phyloP scores from a whole-genome alignment of 805 yeast genomes.

The Saccharomycopsis amapae region DNA sequence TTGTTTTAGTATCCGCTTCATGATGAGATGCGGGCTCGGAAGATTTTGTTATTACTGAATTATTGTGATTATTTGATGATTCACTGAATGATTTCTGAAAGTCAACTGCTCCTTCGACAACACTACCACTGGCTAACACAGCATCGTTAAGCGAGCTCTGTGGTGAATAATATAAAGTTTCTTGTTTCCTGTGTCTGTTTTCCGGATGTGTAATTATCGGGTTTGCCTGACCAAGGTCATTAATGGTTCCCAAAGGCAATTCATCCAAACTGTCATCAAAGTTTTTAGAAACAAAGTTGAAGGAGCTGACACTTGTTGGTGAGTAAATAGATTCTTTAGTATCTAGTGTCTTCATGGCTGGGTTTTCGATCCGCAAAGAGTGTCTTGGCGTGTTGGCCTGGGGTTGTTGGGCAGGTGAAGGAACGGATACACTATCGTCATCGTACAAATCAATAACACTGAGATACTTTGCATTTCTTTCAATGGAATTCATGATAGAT shows the following conservation, averaged over 20 bases:
- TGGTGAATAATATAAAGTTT: slow-evolving; percentile 14
- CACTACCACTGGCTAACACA: too few relatives aligned
- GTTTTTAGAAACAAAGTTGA: slow-evolving; percentile 10
- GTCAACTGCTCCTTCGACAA: too few relatives aligned
- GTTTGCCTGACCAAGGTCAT: background rate
- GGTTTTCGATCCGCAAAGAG: background rate
- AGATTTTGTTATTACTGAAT: too few relatives aligned
- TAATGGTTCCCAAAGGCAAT: background rate
- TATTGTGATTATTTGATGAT: background rate
- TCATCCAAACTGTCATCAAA: slow-evolving; percentile 6
- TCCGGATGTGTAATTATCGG: too few relatives aligned
- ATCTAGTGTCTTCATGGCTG: background rate
- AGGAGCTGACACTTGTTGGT: slow-evolving; percentile 8
- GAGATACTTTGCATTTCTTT: slow-evolving; percentile 16
- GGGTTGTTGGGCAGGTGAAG: background rate
- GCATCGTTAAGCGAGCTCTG: slow-evolving; percentile 5
- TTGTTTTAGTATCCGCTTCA: too few relatives aligned
- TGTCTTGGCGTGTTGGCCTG: background rate
- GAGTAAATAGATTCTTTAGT: background rate
- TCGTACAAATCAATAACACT: slow-evolving; percentile 19
- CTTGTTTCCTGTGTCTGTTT: slow-evolving; percentile 7
- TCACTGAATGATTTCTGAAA: too few relatives aligned
- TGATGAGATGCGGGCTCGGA: too few relatives aligned
- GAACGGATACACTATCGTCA: slow-evolving; percentile 6
- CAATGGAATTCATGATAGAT: slow-evolving; percentile 6